Percentiles rank a stretch among this genome's conserved stretches.
These are phyloP conservation scores for Plasmodium malariae DNA, from an alignment of 169 alveolate genomes.

Conservation along the genomic window DNA sequence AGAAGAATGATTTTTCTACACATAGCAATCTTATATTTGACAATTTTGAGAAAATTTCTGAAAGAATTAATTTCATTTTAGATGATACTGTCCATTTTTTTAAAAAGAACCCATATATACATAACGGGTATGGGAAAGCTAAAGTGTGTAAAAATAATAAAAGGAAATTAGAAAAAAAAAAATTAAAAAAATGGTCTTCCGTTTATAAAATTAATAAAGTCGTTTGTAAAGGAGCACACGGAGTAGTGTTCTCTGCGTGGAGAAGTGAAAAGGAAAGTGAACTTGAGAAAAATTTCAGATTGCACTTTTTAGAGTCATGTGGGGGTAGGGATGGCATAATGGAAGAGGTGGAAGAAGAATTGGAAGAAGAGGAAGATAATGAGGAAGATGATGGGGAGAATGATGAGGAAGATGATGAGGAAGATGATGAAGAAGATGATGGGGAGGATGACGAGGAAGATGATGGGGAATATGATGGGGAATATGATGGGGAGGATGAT, in stretches of 20 bases:
- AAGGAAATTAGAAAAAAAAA: constrained; percentile 24
- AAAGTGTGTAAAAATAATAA: constrained; percentile 14
- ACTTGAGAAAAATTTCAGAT: no score
- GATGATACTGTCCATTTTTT: constrained; percentile 44
- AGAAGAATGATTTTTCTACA: neutral
- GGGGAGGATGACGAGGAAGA: constrained; percentile 4
- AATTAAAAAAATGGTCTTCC: constrained; percentile 42
- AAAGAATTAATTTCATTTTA: constrained; percentile 47
- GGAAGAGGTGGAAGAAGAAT: neutral
- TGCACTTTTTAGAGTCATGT: no score
- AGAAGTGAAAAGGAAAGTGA: neutral
- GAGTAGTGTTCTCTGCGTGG: constrained; percentile 70
- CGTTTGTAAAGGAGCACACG: constrained; percentile 67
- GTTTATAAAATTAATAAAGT: constrained; percentile 56
- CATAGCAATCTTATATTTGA: neutral
- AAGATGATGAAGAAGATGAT: constrained; percentile 1
- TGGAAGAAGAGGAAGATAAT: neutral
- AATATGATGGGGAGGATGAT: constrained; percentile 5
- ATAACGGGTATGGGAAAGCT: constrained; percentile 59
- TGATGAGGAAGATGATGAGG: neutral
- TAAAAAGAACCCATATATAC: constrained; percentile 29
- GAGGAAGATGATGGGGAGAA: neutral
- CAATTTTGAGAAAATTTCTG: constrained; percentile 30
- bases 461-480: neutral
- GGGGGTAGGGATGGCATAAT: constrained; percentile 3